A percentile compares a stretch with the other conserved stretches of the same genome.
phyloP scores from a whole-genome alignment of 2,329 filamentous ascomycete species.

The Aspergillus pseudotamarii region DNA sequence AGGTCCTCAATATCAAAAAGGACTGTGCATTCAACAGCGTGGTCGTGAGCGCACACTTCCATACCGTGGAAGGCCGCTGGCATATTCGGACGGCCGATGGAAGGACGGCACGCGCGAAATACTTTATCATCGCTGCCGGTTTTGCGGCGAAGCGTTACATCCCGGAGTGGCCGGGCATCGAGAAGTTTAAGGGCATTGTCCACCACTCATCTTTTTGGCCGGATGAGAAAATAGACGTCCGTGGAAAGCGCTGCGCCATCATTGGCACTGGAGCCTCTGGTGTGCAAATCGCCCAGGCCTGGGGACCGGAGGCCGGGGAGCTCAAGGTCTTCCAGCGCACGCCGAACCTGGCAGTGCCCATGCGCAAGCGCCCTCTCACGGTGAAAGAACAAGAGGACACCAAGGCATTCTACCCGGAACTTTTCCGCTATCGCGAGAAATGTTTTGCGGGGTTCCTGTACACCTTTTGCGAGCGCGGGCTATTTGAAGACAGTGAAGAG shows the following conservation, averaged over 20 bases:
- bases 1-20: constrained; percentile 47
- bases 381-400: constrained; percentile 53
- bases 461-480: constrained; percentile 57
- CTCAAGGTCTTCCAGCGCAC: constrained; percentile 68
- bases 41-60: constrained; percentile 47
- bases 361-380: constrained; percentile 56
- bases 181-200: constrained; percentile 53
- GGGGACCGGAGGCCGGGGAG: constrained; percentile 55
- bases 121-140: constrained; percentile 52
- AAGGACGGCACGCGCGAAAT: constrained; percentile 42
- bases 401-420: constrained; percentile 51
- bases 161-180: constrained; percentile 42
- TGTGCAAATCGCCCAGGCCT: constrained; percentile 62
- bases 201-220: constrained; percentile 62
- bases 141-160: constrained; percentile 50
- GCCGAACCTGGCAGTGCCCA: constrained; percentile 66
- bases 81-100: constrained; percentile 48
- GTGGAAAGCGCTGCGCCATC: constrained; percentile 53
- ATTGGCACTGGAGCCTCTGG: constrained; percentile 60
- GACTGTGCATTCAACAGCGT: constrained; percentile 50
- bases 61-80: constrained; percentile 45
- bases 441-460: constrained; percentile 64
- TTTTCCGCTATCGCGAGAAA: constrained; percentile 57
- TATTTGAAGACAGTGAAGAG: constrained; percentile 57
- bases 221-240: constrained; percentile 48